Percentiles rank a stretch among this genome's conserved stretches.
Evolutionary conservation across 1,284 basidiomycete genomes (phyloP).

Genomic region (Ganoderma leucocontextum): DNA sequence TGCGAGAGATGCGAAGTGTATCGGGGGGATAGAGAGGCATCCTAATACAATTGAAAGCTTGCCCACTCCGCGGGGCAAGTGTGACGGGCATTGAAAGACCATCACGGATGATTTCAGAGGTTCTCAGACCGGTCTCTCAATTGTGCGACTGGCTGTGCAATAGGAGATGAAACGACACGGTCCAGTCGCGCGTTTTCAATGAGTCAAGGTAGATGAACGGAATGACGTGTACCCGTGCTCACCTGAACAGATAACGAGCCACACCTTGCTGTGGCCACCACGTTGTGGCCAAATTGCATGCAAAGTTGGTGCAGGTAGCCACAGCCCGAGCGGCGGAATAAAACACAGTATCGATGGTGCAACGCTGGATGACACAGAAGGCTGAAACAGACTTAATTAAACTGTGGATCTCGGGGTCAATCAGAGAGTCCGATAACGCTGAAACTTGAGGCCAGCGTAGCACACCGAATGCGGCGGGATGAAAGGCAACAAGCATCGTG

Average conservation of each 20-base stretch:
- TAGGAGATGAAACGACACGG: neutral
- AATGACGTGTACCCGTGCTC: neutral
- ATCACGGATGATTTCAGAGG: neutral
- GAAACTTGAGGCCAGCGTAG: neutral
- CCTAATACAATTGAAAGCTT: neutral
- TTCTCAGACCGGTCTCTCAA: neutral
- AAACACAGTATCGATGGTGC: neutral
- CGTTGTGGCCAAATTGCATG: neutral
- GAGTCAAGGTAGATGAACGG: neutral
- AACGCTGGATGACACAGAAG: neutral
- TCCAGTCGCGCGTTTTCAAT: neutral
- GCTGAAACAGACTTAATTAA: neutral
- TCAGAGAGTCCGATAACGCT: neutral
- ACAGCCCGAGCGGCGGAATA: neutral
- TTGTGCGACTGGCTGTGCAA: neutral
- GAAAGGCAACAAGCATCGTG: neutral
- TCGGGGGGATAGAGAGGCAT: neutral
- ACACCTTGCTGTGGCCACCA: neutral
- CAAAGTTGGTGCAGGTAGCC: neutral
- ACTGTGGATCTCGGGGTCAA: neutral
- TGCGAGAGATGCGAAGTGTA: neutral
- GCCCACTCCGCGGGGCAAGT: neutral
- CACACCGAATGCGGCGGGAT: neutral
- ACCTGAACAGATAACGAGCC: conserved; percentile 2
- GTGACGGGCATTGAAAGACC: neutral